Base-by-base conservation (phyloP, 352 stramenopile species). In the Elongisporangium undulatum region DNA sequence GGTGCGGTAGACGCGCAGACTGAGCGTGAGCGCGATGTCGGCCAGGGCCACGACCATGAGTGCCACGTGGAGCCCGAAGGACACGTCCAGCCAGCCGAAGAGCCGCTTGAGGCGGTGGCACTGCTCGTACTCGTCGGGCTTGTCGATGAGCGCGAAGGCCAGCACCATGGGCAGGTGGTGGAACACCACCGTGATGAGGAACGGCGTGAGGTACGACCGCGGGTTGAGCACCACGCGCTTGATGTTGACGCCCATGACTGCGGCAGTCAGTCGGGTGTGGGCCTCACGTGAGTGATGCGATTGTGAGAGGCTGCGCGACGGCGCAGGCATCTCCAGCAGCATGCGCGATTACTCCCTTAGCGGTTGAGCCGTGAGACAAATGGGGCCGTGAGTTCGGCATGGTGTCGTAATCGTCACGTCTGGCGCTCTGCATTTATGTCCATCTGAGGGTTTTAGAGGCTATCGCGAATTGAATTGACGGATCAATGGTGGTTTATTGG, bases 151-250 rank as follows among this genome's bases (percentile, higher is more conserved):
- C 53, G 39, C 61, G 53, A 75, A 89, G 50, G 79, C 72, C 50
- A 92, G 61, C 51, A 87, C 61, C n/a, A 92, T 69, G 16, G 83
- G 83, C 56, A 89, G 23, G 60, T 92, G 79, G 59, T 92, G 82
- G 56, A 78, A 67, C 9, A 88, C 12, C 39, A 88, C 64, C 49
- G 85, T 73, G 6, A 85, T 20, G 8, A 72, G 24, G 64, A 90
- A 89, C 17, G 80, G 70, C 55, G 66, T 86, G 3, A 92, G 48
- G 64, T 92, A 92, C 52, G 82, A 79, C 62, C 80, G 79, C 57
- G 82, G 82, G 60, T 89, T 92, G n/a, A 92, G 77, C 62, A 91
- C 81, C 10, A 91, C 60, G 51, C 81, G 81, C 67, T 87, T 87
- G 23, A 91, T 53, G 56, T 63, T 81, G 53, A 68, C 41, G 38